Evolutionary conservation across 306 rosid species (phyloP).

Genomic region (Quercus suber): DNA sequence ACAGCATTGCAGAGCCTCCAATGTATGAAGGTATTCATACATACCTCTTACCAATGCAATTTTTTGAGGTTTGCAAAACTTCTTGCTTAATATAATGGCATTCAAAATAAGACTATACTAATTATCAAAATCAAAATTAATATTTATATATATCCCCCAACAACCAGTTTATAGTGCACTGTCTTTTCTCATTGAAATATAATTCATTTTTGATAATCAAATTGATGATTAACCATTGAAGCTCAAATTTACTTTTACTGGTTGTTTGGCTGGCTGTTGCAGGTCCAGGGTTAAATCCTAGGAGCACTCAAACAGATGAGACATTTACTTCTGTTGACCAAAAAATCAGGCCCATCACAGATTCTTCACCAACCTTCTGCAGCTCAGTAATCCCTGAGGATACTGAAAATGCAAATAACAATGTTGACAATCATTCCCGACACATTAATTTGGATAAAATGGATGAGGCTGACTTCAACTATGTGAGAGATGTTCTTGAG

Average conservation of each 20-base stretch:
- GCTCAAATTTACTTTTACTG: not conserved
- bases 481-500: constrained; percentile 57
- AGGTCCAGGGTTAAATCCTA: constrained; percentile 25
- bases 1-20: constrained; percentile 21
- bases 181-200: not conserved
- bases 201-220: not conserved
- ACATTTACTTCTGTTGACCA: constrained; percentile 8
- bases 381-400: constrained; percentile 7
- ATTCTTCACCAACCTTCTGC: constrained; percentile 14
- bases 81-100: not conserved
- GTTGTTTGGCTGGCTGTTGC: constrained; percentile 16
- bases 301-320: constrained; percentile 23
- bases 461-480: constrained; percentile 47
- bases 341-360: constrained; percentile 16
- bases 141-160: not conserved
- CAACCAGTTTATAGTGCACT: not conserved
- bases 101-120: not conserved
- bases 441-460: constrained; percentile 18
- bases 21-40: constrained; percentile 48
- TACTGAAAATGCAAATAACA: constrained; percentile 21
- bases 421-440: constrained; percentile 2
- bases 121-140: not conserved
- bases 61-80: not conserved
- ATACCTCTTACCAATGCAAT: not conserved
- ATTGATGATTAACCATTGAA: not conserved